These are phyloP conservation scores for Achaetomiella virescens DNA, from an alignment of 495 filamentous ascomycete genomes.

Conservation along the genomic window DNA sequence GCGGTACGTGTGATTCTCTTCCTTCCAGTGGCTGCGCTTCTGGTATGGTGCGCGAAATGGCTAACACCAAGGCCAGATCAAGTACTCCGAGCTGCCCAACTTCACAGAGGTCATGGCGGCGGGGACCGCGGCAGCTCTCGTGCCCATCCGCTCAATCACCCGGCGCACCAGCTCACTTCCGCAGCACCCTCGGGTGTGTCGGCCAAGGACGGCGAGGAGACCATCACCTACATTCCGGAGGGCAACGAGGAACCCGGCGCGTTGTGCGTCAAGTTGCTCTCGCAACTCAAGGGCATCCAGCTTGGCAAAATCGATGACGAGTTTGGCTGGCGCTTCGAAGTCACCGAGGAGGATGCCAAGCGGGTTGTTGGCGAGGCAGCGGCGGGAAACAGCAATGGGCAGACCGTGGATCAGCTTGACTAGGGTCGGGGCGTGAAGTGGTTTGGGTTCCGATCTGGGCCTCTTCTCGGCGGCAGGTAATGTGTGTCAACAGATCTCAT, in stretches of 20 bases:
- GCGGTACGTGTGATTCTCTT: conserved; percentile 32
- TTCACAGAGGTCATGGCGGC: conserved; percentile 89
- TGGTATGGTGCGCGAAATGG: neutral
- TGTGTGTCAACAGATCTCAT: neutral
- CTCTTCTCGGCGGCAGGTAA: too few species aligned
- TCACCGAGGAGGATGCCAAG: conserved; percentile 44
- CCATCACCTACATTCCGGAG: conserved; percentile 57
- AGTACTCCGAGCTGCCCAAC: conserved; percentile 66
- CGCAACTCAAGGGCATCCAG: conserved; percentile 80
- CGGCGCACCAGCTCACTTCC: conserved; percentile 46
- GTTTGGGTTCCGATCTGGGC: too few species aligned
- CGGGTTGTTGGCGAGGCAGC: conserved; percentile 26
- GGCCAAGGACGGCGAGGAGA: conserved; percentile 45
- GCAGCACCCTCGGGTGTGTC: conserved; percentile 29
- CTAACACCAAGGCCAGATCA: conserved; percentile 45
- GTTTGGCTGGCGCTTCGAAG: conserved; percentile 64
- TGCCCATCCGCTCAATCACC: conserved; percentile 84
- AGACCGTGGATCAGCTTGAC: conserved; percentile 38
- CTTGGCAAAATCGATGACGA: conserved; percentile 66
- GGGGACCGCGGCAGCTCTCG: conserved; percentile 85
- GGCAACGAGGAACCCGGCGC: conserved; percentile 62
- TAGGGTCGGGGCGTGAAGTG: conserved; percentile 6
- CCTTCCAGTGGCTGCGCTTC: too few species aligned
- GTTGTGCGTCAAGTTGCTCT: conserved; percentile 60
- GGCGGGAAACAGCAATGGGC: conserved; percentile 13